phyloP scores from a whole-genome alignment of 495 filamentous ascomycete species.

The Wilcoxina mikolae region DNA sequence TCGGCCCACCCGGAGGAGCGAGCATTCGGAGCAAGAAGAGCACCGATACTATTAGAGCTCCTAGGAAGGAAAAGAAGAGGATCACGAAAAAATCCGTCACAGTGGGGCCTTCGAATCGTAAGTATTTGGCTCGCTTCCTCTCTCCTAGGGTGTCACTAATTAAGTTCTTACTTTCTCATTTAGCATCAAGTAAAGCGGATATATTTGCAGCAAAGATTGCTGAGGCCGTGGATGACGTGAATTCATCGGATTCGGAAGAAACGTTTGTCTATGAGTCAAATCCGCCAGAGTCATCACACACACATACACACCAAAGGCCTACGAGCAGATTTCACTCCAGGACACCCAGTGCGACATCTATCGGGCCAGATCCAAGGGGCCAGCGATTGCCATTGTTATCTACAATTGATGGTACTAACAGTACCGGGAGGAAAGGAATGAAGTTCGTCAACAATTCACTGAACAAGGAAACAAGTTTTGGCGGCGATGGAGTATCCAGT shows the following conservation, averaged over 20 bases:
- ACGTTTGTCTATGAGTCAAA: slow-evolving; percentile 99
- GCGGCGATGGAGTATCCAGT: slow-evolving; percentile 43
- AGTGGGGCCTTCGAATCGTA: slow-evolving; percentile 42
- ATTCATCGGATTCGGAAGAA: slow-evolving; percentile 93
- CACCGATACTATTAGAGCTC: slow-evolving; percentile 72
- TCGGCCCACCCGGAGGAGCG: slow-evolving; percentile 46
- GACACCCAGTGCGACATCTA: slow-evolving; percentile 85
- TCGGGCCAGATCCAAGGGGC: slow-evolving; percentile 57
- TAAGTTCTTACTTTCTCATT: background rate
- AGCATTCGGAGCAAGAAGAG: slow-evolving; percentile 78
- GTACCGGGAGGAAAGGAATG: slow-evolving; percentile 80
- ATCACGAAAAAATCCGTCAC: slow-evolving; percentile 51
- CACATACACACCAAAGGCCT: slow-evolving; percentile 44
- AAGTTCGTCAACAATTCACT: slow-evolving; percentile 77
- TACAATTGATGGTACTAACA: slow-evolving; percentile 40
- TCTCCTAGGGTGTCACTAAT: background rate
- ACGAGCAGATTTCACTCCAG: slow-evolving; percentile 70
- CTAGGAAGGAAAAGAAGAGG: slow-evolving; percentile 79
- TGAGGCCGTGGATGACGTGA: slow-evolving; percentile 77
- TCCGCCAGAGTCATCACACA: slow-evolving; percentile 52
- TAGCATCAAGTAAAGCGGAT: slow-evolving; percentile 89
- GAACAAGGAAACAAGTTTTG: slow-evolving; percentile 43
- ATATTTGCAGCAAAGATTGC: slow-evolving; percentile 96
- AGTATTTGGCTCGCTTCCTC: slow-evolving; percentile 9
- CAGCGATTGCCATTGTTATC: slow-evolving; percentile 37